Base-by-base conservation (phyloP, 1,139 yeast species). In the Candida tropicalis region DNA sequence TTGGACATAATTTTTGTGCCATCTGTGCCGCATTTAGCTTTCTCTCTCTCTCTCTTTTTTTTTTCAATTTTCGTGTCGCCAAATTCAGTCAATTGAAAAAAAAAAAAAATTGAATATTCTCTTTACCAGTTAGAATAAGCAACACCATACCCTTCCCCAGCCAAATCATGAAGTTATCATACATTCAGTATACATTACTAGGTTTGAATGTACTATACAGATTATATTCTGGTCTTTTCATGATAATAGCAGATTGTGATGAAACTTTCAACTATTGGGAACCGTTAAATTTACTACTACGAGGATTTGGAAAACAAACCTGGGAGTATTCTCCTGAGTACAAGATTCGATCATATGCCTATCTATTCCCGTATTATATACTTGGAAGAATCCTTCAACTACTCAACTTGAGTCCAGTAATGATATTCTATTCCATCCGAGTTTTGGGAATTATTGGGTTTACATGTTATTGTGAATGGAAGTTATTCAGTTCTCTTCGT, bases 301-400 rank as follows among this genome's bases (percentile, higher is more conserved):
- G 96, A 52, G 86, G 85, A 2, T 89, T 87, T 61, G 99, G 98
- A 2, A 87, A 89, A 54, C 90, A 90, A 62, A 91, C 98, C 0
- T 91, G 97, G 98, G 98, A 91, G 58, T 91, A 91, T 61, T 88
- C 97, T 0, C 97, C 98, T 0, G 87, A 77, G 43, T 89, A 79
- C 58, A 90, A 96, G 15, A 89, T 91, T 42, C 69, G 98, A 50
- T 87, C 96, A 6, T 91, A 95, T 81, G 77, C 87, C 0, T 90
- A 86, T 55, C 59, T 86, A 33, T 41, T 81, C 3, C 90, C 88
- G 0, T 79, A 75, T 51, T 65, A 70, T 15, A 12, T 75, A 3
- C 43, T 73, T 15, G 51, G 49, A 0, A 50, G 43, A 31, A 8
- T 44, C 8, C 31, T 39, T 2, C 41, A 40, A 22, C 26, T 33